These are phyloP conservation scores for Zygoascus ofunaensis DNA, from an alignment of 805 yeast species.

Conservation along the genomic window DNA sequence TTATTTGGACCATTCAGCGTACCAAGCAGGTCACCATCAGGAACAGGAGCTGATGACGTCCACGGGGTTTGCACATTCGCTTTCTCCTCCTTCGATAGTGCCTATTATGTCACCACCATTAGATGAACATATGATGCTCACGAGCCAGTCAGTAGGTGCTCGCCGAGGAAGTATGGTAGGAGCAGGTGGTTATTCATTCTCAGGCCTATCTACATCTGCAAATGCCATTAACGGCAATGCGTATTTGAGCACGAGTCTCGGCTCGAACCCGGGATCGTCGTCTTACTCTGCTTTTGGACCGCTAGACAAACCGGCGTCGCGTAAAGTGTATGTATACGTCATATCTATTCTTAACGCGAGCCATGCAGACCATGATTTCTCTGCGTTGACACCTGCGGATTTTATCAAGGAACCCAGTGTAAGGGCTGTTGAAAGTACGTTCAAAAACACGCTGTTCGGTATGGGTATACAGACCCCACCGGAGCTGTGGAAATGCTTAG, in stretches of 20 bases:
- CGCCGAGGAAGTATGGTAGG: neutral
- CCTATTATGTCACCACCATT: slow-evolving; percentile 21
- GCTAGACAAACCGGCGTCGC: slow-evolving; percentile 69
- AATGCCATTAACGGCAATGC: neutral
- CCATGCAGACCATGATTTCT: slow-evolving; percentile 93
- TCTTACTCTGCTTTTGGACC: slow-evolving; percentile 77
- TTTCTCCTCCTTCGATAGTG: slow-evolving; percentile 22
- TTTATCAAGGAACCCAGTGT: slow-evolving; percentile 43
- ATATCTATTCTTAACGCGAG: slow-evolving; percentile 86
- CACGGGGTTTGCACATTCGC: slow-evolving; percentile 5
- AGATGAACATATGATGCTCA: slow-evolving; percentile 3
- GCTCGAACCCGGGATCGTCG: slow-evolving; percentile 10
- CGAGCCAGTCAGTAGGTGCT: neutral
- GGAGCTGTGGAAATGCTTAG: slow-evolving; percentile 84
- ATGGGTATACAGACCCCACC: slow-evolving; percentile 39
- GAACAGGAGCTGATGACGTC: neutral
- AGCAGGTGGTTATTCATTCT: too few relatives aligned
- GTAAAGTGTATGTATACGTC: slow-evolving; percentile 82
- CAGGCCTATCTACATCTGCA: too few relatives aligned
- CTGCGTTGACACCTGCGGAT: slow-evolving; percentile 72
- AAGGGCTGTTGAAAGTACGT: slow-evolving; percentile 43
- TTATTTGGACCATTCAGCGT: slow-evolving; percentile 17
- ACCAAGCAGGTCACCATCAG: slow-evolving; percentile 8
- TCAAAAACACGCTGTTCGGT: slow-evolving; percentile 69
- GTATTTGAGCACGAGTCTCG: neutral